phyloP scores from a whole-genome alignment of 441 rosid species.

The Geranium incanum region DNA sequence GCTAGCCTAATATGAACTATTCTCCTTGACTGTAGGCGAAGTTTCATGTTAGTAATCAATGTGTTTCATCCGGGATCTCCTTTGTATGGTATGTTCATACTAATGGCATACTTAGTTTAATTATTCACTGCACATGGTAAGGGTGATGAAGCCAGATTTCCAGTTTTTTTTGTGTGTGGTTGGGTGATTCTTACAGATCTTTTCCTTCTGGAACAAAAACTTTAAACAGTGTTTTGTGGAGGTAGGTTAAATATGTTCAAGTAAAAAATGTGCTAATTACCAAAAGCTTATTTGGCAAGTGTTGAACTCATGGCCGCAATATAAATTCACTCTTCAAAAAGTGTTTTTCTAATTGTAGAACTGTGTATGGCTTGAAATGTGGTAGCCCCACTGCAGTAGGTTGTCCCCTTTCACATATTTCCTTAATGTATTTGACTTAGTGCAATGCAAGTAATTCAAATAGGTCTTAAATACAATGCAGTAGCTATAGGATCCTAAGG shows the following conservation, averaged over 20 bases:
- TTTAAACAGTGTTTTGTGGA: neutral
- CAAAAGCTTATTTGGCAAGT: too few species aligned
- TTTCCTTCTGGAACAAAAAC: neutral
- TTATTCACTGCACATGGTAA: neutral
- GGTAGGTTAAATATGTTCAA: neutral
- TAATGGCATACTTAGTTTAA: neutral
- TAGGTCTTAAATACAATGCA: neutral
- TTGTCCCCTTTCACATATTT: neutral
- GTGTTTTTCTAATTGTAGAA: neutral
- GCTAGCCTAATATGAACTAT: neutral
- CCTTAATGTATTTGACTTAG: neutral
- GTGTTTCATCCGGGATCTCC: neutral
- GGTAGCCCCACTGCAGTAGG: neutral
- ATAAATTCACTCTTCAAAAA: too few species aligned
- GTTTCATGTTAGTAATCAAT: neutral
- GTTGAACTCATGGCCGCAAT: too few species aligned
- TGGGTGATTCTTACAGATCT: neutral
- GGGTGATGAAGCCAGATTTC: neutral
- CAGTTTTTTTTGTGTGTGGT: neutral
- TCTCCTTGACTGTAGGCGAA: neutral
- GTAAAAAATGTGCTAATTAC: neutral
- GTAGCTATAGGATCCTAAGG: neutral
- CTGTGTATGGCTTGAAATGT: neutral
- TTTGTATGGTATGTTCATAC: neutral
- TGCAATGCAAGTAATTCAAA: neutral